Evolutionary conservation across 139 green algal species (phyloP), one percentile per base, ranked within the genome.

Genomic region (Coelastrella sp.): DNA sequence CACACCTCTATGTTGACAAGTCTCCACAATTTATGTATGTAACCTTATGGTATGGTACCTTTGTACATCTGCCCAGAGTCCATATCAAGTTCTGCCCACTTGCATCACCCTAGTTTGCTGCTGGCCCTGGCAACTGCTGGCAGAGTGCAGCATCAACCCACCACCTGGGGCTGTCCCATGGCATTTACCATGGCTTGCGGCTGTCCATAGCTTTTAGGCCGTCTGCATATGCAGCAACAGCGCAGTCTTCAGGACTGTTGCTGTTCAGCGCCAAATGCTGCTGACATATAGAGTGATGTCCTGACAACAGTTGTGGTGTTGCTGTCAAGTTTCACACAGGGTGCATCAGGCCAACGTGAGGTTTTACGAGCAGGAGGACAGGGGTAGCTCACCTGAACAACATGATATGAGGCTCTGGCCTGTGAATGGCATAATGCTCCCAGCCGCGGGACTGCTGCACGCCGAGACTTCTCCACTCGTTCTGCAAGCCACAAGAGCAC

Each of bases 391-490:
- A 97, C 94, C 97, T 95, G 93, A 99, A 99, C 6, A 99, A 95
- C 96, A 99, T 98, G 90, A 99, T 99, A 92, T 99, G 98, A 0
- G 95, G 97, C 95, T 99, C 98, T 19, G 97, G 98, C 3, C 96
- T 91, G 92, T 99, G 98, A 68, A 99, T 98, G 22, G 97, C 97
- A 84, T 99, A 99, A 93, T 99, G 97, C 20, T 99, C 96, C 98
- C 98, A 99, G 73, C 98, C 98, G 8, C 97, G 93, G 1, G 97
- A 99, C 93, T 99, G 98, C 93, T 99, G 97, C 57, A 99, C 97
- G 49, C 98, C 98, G 14, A 99, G 88, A n/a, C 91, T 93, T 7
- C 98, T 94, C 98, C 98, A 99, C 85, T 99, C 98, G 6, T 94
- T 91, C 97, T 99, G 95, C 76, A 91, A 20, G 27, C 17, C 59